Percentiles rank a stretch among this genome's conserved stretches.
Evolutionary conservation across 345 rosid species (phyloP).

Genomic region (Sisymbrium irio): DNA sequence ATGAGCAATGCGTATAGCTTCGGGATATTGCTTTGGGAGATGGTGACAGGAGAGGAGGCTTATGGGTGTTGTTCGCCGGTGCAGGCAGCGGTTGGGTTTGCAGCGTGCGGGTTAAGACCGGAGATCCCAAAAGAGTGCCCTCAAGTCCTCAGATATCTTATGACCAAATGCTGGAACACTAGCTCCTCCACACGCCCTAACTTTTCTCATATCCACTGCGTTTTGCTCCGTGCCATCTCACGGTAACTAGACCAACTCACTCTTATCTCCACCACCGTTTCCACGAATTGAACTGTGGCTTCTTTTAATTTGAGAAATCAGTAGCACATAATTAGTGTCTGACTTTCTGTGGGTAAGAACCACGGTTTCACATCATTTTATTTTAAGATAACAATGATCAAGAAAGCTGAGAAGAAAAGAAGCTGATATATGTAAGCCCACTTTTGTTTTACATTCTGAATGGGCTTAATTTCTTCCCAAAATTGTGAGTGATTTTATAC

Average conservation of each 20-base stretch:
- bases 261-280: neutral
- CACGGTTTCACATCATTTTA: no score
- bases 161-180: slow-evolving; percentile 89
- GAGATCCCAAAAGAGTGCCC: slow-evolving; percentile 97
- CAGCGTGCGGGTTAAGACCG: slow-evolving; percentile 93
- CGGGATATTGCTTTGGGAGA: slow-evolving; percentile 96
- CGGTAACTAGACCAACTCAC: slow-evolving; percentile 18
- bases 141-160: slow-evolving; percentile 60
- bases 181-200: slow-evolving; percentile 76
- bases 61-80: slow-evolving; percentile 88
- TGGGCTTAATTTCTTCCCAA: neutral
- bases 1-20: slow-evolving; percentile 95
- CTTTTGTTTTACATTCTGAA: slow-evolving; percentile 1
- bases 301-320: no score
- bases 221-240: slow-evolving; percentile 47
- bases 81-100: slow-evolving; percentile 95
- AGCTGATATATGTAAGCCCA: no score
- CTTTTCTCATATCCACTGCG: slow-evolving; percentile 63
- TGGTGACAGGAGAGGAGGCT: slow-evolving; percentile 91
- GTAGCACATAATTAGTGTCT: neutral
- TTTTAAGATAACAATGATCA: no score
- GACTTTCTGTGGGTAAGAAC: no score
- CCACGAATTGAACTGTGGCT: neutral
- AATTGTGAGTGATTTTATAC: neutral
- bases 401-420: no score